A percentile compares a stretch with the other conserved stretches of the same genome.
phyloP scores from a whole-genome alignment of 179 eudicot genomes.

The Vitellaria paradoxa region DNA sequence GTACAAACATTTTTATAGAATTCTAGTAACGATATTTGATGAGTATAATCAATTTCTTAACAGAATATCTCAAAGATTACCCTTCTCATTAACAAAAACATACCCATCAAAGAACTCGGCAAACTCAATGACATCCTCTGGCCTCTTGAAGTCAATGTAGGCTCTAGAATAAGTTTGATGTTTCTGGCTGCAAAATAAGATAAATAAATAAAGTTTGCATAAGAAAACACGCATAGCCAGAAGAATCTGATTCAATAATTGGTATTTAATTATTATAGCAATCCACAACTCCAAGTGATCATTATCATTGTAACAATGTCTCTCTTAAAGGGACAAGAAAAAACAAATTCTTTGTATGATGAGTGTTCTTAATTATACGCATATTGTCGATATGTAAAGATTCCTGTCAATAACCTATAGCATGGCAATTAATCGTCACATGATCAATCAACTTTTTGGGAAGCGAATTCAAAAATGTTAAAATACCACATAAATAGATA shows the following conservation, averaged over 20 bases:
- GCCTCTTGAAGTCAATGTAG: too few relatives aligned
- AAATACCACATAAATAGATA: neutral
- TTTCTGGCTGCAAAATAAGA: too few relatives aligned
- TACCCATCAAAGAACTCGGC: slow-evolving; percentile 88
- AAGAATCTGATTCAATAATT: neutral
- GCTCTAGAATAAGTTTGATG: too few relatives aligned
- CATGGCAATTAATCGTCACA: neutral
- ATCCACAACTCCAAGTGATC: neutral
- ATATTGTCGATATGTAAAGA: neutral
- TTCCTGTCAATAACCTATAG: neutral
- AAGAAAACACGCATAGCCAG: neutral
- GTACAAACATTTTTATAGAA: too few relatives aligned
- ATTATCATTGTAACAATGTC: neutral
- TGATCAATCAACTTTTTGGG: neutral
- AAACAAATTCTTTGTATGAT: neutral
- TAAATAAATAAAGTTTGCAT: neutral
- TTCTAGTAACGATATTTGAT: too few relatives aligned
- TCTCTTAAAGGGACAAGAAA: neutral
- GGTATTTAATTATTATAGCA: neutral
- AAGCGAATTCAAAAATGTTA: neutral
- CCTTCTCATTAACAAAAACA: slow-evolving; percentile 95
- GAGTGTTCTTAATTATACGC: neutral
- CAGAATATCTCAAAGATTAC: slow-evolving; percentile 34
- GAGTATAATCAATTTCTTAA: too few relatives aligned
- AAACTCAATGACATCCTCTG: too few relatives aligned